Base-by-base conservation (phyloP, 352 stramenopile genomes). In the Globisporangium carolinianum region DNA sequence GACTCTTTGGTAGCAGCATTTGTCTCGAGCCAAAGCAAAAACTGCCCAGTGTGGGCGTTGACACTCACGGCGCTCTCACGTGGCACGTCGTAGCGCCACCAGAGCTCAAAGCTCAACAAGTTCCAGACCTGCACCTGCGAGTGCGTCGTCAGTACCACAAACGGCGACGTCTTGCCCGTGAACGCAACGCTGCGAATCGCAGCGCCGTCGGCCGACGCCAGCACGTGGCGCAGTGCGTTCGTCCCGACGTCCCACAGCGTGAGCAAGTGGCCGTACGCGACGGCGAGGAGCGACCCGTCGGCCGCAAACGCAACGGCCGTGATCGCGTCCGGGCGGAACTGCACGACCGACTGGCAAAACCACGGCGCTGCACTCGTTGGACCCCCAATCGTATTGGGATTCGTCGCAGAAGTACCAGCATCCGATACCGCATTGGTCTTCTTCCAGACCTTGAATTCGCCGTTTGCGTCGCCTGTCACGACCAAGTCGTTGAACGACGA, bases 371-470 rank as follows among this genome's bases (percentile, higher is more conserved):
- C 51, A 3, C 24, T 32, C 24, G 24, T 3, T 32, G 24, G 24
- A 3, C 24, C 24, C 24, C 24, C 24, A 32, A 32, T 32, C 24
- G 24, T 32, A 32, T 32, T 32, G 24, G 24, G 24, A 32, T 32
- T 32, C 24, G 24, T 32, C 24, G 24, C 24, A 32, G 24, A 32
- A 32, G 24, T 32, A 32, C 24, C 24, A 32, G 58, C 54, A 47
- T 55, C 64, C 8, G 53, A 48, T 0, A 56, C 53, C 5, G 57
- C 53, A 51, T 54, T 59, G 17, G 54, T 73, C 55, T 86, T 82
- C 55, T 80, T 74, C 85, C 83, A 96, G 10, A 96, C 60, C 61
- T 91, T 91, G 61, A 95, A 94, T 45, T 90, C 82, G 8, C 85
- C 80, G 7, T 75, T 53, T 6, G 68, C 60, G 50, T 94, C 86